Evolutionary conservation across 2,329 filamentous ascomycete species (phyloP), one percentile per base, ranked within the genome.

Genomic region (Alternaria brassicicola): DNA sequence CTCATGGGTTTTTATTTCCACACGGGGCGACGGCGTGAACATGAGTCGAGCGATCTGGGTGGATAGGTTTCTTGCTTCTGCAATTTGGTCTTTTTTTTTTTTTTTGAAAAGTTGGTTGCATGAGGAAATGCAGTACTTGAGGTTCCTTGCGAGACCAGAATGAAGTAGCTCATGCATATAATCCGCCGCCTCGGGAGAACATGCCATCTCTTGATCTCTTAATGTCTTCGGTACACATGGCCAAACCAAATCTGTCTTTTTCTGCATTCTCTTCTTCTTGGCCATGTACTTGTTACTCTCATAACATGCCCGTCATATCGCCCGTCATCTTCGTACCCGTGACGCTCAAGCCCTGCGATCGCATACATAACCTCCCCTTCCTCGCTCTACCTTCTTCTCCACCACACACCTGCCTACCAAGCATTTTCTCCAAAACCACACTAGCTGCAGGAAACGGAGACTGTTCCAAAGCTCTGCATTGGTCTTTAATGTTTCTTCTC

Each of bases 241-340:
- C 36, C 17, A 2, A 17, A 21, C 3, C 17, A 6, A 38, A 21
- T 2, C 21, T 4, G 19, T 21, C 10, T 38, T 6, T 21, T 12
- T 21, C 6, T 5, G 3, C 8, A 10, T 12, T n/a, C 17, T 19
- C 6, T 5, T 21, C 10, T 9, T 7, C 17, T 13, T 2, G 10
- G 28, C 7, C 8, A 19, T 35, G 6, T 0, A 17, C 6, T 6
- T 35, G 5, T 6, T 1, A 17, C 33, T 17, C n/a, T 1, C n/a
- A n/a, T 3, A 1, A 1, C 0, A 7, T 1, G 19, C n/a, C 19
- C n/a, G 3, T 36, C n/a, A n/a, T n/a, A n/a, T n/a, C n/a, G n/a
- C n/a, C n/a, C n/a, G n/a, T n/a, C n/a, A n/a, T n/a, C n/a, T n/a
- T 3, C 0, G n/a, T 1, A 36, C n/a, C 19, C n/a, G 3, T 36